Base-by-base conservation (phyloP, 139 green algal genomes). In the Chlamydomonas schloesseri region DNA sequence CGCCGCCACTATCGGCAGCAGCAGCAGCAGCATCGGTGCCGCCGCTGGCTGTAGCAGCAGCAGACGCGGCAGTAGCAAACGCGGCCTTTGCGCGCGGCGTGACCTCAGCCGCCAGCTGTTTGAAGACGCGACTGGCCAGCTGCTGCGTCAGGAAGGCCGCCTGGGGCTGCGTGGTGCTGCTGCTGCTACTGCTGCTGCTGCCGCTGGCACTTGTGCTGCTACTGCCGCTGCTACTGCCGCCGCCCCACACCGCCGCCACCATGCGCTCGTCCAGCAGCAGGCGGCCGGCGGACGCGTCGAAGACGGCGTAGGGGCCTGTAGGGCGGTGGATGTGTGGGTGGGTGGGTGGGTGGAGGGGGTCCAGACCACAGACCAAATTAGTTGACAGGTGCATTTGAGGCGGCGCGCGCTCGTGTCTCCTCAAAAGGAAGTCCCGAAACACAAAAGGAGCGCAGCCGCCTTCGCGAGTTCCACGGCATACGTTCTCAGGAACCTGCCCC, bases 271-370 rank as follows among this genome's bases (percentile, higher is more conserved):
- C 69, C 53, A 78, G 81, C 24, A 87, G 69, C 20, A 87, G 53
- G 0, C 1, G 23, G 15, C 81, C 81, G 53, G 42, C 21, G 28
- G 81, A 71, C 15, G 69, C 81, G 34, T 87, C 81, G 34, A 60
- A 87, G 69, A 79, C 37, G 53, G 81, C 81, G 50, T 75, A 84
- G 14, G 78, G 78, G 29, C 42, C 78, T 74, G 64, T 0, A 21
- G 33, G 33, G 20, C n/a, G n/a, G 13, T 50, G 6, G 42, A 50
- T 5, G 42, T 8, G 42, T 5, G 42, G 42, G 42, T 5, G 42
- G 42, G 42, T 5, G 42, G 6, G 42, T 50, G 8, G 42, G 42
- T 50, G 6, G 42, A 8, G 42, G 42, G n/a, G n/a, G n/a, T n/a
- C n/a, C n/a, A n/a, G n/a, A n/a, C n/a, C n/a, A n/a, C n/a, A n/a